Conservation (phyloP, 495 filamentous ascomycete species). For the Amphirosellinia nigrospora region DNA sequence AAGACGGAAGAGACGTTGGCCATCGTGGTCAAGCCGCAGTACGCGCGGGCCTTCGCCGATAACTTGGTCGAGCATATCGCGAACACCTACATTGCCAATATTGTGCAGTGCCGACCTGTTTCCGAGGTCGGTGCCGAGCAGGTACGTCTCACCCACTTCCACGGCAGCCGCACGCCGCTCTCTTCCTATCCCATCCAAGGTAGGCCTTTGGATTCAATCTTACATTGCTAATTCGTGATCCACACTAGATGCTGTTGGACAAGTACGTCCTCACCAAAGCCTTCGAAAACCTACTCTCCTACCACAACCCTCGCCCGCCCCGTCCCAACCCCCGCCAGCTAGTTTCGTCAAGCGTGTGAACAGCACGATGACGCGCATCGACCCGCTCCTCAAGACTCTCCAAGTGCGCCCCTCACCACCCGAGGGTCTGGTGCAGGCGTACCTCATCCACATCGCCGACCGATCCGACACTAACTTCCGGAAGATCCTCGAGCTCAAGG, state of each 20-base stretch:
- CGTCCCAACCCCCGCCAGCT: constrained; percentile 55
- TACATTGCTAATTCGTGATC: constrained; percentile 24
- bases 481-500: constrained; percentile 93
- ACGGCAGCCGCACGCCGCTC: background rate
- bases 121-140: constrained; percentile 97
- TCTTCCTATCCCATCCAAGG: background rate
- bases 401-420: constrained; percentile 91
- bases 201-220: background rate
- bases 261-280: constrained; percentile 88
- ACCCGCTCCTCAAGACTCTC: constrained; percentile 92
- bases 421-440: constrained; percentile 95
- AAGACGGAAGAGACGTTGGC: constrained; percentile 74
- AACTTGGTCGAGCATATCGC: constrained; percentile 87
- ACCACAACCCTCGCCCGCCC: constrained; percentile 52
- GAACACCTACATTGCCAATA: constrained; percentile 77
- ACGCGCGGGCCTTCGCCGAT: constrained; percentile 92
- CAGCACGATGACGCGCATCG: constrained; percentile 81
- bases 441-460: constrained; percentile 92
- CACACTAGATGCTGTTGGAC: constrained; percentile 80
- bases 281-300: constrained; percentile 69
- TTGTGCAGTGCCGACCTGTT: constrained; percentile 88
- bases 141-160: constrained; percentile 48
- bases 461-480: constrained; percentile 92
- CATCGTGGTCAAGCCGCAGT: constrained; percentile 88
- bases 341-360: constrained; percentile 89